A percentile compares a stretch with the other conserved stretches of the same genome.
Conservation (phyloP, 2,329 filamentous ascomycete species). For the Fusarium sp. region DNA sequence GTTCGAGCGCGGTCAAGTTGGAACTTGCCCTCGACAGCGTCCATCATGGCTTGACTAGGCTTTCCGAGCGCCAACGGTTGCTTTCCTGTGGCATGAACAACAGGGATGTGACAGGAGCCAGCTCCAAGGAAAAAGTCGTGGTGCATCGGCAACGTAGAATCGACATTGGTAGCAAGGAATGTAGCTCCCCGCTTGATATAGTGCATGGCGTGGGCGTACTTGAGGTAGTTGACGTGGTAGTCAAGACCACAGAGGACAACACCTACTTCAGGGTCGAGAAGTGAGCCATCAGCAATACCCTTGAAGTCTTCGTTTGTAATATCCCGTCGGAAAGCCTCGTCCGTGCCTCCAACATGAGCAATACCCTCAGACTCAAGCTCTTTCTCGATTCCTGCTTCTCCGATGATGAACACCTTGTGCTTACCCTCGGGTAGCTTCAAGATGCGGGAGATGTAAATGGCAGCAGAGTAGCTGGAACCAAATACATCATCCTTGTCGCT, state of each 20-base stretch:
- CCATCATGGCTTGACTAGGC: conserved; percentile 99
- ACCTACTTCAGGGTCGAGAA: conserved; percentile 89
- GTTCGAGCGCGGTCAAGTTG: conserved; percentile 85
- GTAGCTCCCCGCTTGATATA: conserved; percentile 86
- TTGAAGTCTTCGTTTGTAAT: conserved; percentile 86
- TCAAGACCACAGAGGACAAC: conserved; percentile 92
- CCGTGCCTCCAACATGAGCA: conserved; percentile 87
- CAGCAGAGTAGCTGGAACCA: conserved; percentile 93
- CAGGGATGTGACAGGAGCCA: conserved; percentile 83
- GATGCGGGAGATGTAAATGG: conserved; percentile 96
- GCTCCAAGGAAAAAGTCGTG: conserved; percentile 92
- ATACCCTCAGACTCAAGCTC: conserved; percentile 87
- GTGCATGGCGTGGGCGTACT: conserved; percentile 86
- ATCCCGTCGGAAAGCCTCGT: conserved; percentile 82
- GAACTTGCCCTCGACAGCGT: conserved; percentile 97
- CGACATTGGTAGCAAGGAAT: conserved; percentile 94
- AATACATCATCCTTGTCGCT: conserved; percentile 92
- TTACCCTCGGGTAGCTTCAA: conserved; percentile 82
- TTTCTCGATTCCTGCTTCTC: conserved; percentile 91
- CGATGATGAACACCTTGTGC: conserved; percentile 95
- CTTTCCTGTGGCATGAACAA: conserved; percentile 79
- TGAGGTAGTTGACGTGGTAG: conserved; percentile 96
- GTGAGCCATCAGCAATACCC: conserved; percentile 79
- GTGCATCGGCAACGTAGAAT: conserved; percentile 88
- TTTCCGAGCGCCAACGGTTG: conserved; percentile 89